Evolutionary conservation across 73 alveolate genomes (phyloP), one percentile per base, ranked within the genome.

Genomic region (Paramecium caudatum): DNA sequence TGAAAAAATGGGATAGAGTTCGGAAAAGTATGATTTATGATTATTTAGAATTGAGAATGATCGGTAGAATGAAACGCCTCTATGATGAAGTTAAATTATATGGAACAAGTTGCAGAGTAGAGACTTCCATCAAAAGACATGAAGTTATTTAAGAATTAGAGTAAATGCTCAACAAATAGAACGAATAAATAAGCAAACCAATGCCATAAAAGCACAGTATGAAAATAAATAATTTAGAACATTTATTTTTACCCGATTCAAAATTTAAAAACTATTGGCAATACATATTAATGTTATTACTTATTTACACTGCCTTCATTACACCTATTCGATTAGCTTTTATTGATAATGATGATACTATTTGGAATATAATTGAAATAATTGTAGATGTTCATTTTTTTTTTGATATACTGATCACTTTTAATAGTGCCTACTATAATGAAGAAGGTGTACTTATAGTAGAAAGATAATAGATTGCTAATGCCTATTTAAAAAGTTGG

Each of bases 251-350:
- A 3, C 88, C 88, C 3, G 88, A 74, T 41, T 74, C 88, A 16
- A 2, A n/a, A 4, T 27, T 85, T 13, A 85, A 85, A 33, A 33
- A 34, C 4, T 62, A 37, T 85, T 85, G 92, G 84, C 46, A 30
- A 23, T 33, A 46, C 33, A 47, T 85, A n/a, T 27, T 61, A 39
- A 85, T 85, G 41, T 16, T 92, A 37, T 48, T 96, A 47, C 86
- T 94, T 17, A 47, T 96, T 10, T 94, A 91, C 46, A 94, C 98
- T 43, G 95, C 97, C 4, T 82, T 96, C 1, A 85, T 95, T 30
- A 94, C 97, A 25, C 99, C 99, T 12, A 94, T 94, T 80, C 91
- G 96, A 37, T 81, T 97, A 1, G 98, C 98, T 69, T 96, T 96
- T 91, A 82, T 91, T 6, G 98, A 95, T 13, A 91, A 47, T 34